Base-by-base conservation (phyloP, 1,139 yeast species). In the Eremothecium cymbalariae region DNA sequence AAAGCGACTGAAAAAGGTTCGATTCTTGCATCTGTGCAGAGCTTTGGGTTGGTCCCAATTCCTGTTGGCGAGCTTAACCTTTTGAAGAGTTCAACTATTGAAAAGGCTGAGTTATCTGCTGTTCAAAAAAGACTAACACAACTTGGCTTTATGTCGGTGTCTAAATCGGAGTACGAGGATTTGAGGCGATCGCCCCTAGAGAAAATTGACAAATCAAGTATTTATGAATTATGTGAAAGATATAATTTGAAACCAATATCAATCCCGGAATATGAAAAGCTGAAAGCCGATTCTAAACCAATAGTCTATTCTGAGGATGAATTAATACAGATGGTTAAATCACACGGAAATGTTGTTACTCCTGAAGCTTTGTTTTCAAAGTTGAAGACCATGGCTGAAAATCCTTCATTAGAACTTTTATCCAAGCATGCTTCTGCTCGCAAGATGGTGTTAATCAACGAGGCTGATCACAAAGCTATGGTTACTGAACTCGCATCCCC, bases 121-220 rank as follows among this genome's bases (percentile, higher is more conserved):
- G 38, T 62, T 6, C 34, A 46, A 26, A 39, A 37, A 8, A 51
- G 51, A 24, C 48, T 57, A 9, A 26, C 36, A 11, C 44, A 39
- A 13, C 39, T 52, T 6, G 61, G 59, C 4, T 42, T 60, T 38
- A 46, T 55, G 9, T 52, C 63, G 7, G 32, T 65, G 3, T 42
- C 63, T 7, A 44, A 43, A n/a, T 44, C 44, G 13, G 62, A 60
- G n/a, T 48, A 57, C 17, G 45, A 44, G 3, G 47, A 33, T 13
- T 47, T 55, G 3, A 43, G 31, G 3, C 19, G 25, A 7, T 39
- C 42, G 19, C 16, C 42, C 9, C 4, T 33, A 8, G 40, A 40
- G 4, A 31, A 18, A 22, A 19, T 30, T 8, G 26, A 33, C 13
- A 17, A 9, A 25, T 29, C 24, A 11, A 30, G 33, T 14, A 39